Conservation (phyloP, 2,329 filamentous ascomycete genomes). For the Cryphonectria parasitica region DNA sequence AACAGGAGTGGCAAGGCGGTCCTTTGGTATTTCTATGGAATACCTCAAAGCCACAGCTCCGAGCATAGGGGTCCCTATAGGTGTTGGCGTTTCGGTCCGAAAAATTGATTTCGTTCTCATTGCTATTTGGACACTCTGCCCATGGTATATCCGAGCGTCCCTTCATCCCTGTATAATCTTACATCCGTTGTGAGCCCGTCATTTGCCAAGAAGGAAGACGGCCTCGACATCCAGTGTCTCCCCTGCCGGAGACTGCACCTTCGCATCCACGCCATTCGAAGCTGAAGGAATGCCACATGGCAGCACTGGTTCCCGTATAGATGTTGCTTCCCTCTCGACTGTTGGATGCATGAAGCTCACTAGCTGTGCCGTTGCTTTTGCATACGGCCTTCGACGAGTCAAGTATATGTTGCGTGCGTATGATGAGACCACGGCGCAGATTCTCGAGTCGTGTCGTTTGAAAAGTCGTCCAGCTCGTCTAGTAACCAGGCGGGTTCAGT, state of each 20-base stretch:
- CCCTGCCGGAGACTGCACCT: neutral
- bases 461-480: slow-evolving; percentile 38
- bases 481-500: slow-evolving; percentile 94
- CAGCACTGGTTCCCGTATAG: neutral
- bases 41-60: neutral
- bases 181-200: neutral
- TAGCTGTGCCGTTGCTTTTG: neutral
- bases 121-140: neutral
- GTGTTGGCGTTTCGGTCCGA: neutral
- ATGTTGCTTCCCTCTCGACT: neutral
- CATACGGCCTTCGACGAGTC: neutral
- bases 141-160: neutral
- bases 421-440: slow-evolving; percentile 41
- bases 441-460: neutral
- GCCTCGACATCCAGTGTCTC: neutral
- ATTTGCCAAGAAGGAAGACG: too few relatives aligned
- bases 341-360: neutral
- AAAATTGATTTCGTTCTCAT: neutral
- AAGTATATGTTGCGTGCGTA: neutral
- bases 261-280: neutral
- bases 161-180: neutral
- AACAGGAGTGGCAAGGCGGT: neutral
- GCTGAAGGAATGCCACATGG: neutral
- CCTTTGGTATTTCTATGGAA: neutral
- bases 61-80: neutral